Evolutionary conservation across 2,329 filamentous ascomycete species (phyloP), one percentile per base, ranked within the genome.

Genomic region (Fusarium sp.): DNA sequence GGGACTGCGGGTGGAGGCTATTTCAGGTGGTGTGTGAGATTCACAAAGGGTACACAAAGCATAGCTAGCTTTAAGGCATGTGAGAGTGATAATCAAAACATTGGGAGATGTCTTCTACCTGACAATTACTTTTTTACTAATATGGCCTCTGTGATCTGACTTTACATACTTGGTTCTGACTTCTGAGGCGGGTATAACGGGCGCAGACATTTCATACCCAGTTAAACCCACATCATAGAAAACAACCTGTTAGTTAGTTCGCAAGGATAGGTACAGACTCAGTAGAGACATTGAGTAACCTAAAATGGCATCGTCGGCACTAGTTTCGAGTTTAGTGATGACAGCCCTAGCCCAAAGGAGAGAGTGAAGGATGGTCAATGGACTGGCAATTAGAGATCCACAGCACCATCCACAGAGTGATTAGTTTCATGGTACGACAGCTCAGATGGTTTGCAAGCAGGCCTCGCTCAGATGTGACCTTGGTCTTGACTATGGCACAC

Each of bases 321-420:
- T 72, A 73, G 70, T 59, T 60, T 41, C 31, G 48, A 64, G 62
- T 68, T 73, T 73, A 71, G 70, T 73, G 70, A 72, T 68, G 70
- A 71, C 66, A 71, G 41, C 57, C 55, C 59, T 71, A 71, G 61
- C 70, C 70, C 33, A 49, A 66, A 73, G 33, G 48, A 52, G 62
- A 58, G 41, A 59, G 45, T 73, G 35, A 49, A 51, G 63, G 58
- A 71, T 73, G 70, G 46, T 41, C 60, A 42, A 54, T 62, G 44
- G 60, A 35, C 56, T 64, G 56, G 60, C 48, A 52, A 44, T 48
- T 64, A 19, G 57, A 42, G 70, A 60, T 70, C 70, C 70, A 73
- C 70, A 64, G 41, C 42, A 46, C 18, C 51, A 71, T 35, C 48
- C 64, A 60, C 42, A 54, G 42, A 64, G 31, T 66, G 64, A 38